These are phyloP conservation scores for Fremontodendron californicum DNA, from an alignment of 345 rosid genomes.

Conservation along the genomic window DNA sequence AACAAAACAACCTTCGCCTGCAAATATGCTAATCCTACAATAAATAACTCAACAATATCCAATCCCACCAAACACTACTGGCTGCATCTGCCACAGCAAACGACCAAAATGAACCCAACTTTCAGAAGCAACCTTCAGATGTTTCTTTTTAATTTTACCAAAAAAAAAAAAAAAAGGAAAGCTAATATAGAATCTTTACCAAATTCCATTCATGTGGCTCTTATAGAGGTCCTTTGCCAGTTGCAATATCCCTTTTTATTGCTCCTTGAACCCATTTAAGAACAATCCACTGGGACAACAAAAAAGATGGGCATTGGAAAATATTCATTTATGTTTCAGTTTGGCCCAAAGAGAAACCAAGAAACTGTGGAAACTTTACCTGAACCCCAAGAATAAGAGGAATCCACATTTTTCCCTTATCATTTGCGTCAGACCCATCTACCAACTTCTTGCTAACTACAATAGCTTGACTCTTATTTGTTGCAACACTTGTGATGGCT, in stretches of 20 bases:
- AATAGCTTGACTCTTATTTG: constrained; percentile 51
- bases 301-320: background rate
- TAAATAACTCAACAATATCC: background rate
- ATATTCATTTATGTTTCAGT: background rate
- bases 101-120: background rate
- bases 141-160: background rate
- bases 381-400: constrained; percentile 57
- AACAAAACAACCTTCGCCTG: background rate
- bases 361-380: constrained; percentile 31
- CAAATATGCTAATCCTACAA: background rate
- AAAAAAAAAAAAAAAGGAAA: background rate
- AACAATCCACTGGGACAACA: constrained; percentile 49
- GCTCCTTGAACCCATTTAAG: constrained; percentile 55
- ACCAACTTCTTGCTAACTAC: constrained; percentile 63
- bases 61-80: background rate
- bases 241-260: constrained; percentile 48
- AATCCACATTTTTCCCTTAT: constrained; percentile 57
- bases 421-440: constrained; percentile 64
- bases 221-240: constrained; percentile 41
- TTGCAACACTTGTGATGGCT: constrained; percentile 54
- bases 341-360: constrained; percentile 1
- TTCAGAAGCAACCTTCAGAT: background rate
- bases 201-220: constrained; percentile 9
- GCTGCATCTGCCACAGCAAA: background rate
- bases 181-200: background rate